Evolutionary conservation across 768 basidiomycete species (phyloP), one percentile per base, ranked within the genome.

Genomic region (Leccinum imitatum): DNA sequence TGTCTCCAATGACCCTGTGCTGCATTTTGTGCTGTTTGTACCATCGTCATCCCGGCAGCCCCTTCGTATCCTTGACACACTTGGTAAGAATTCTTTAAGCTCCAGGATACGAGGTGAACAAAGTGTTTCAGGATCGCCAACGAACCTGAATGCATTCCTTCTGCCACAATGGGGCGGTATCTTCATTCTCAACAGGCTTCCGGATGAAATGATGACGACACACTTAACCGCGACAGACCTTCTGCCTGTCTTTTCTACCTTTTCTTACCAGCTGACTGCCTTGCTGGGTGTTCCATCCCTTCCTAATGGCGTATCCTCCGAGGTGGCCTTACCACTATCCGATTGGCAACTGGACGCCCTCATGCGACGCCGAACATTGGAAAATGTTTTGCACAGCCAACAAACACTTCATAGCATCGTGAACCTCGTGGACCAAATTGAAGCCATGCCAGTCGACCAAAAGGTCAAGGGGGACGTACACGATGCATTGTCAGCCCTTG

Each of bases 121-220:
- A 58, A 60, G 19, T 48, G 19, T 13, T 54, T 21, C 68, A 89
- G 90, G 81, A 21, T 71, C 65, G 7, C 72, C 76, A 0, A 80
- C 81, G 19, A 67, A 73, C 3, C 85, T 85, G 7, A 80, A 78
- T 53, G 84, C 93, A 8, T 98, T 98, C 78, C 81, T 96, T 19
- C 79, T 95, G 0, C 95, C 96, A 0, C 96, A 98, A 72, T 95
- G 92, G 88, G 96, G 96, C 35, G 87, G 93, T 23, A 88, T 98
- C 55, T 82, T 89, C 58, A 81, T 98, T 59, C 77, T 84, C 65
- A 93, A 95, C 70, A 83, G 84, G 35, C 74, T 77, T 37, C 19
- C 56, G 58, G 57, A 68, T 46, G 60, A 61, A 60, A 59, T n/a
- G 54, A 69, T 46, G 63, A 71, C 35, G 60, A 69, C 56, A 59